Percentiles rank a stretch among this genome's conserved stretches.
Conservation (phyloP, 2,329 filamentous ascomycete genomes). For the Ascochyta lentis region DNA sequence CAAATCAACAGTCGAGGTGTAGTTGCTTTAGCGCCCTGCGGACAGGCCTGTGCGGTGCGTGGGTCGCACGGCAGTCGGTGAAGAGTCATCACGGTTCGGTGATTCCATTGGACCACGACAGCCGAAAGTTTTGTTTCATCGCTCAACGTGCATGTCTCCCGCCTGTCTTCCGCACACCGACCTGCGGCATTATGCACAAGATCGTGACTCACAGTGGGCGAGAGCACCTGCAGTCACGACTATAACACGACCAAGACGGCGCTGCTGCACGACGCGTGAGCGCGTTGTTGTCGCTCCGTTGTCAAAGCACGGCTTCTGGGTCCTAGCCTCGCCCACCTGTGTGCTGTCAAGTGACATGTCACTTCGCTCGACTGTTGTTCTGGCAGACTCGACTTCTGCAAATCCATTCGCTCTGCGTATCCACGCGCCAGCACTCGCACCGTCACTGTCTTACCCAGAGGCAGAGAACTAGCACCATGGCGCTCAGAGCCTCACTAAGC, state of each 20-base stretch:
- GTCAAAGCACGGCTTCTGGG: conserved; percentile 32
- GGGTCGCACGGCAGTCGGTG: conserved; percentile 22
- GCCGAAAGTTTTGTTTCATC: conserved; percentile 44
- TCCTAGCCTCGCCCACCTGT: conserved; percentile 39
- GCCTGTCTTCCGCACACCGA: conserved; percentile 18
- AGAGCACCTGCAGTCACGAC: conserved; percentile 39
- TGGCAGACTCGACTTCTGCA: conserved; percentile 6
- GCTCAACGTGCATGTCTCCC: conserved; percentile 27
- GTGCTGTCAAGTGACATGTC: conserved; percentile 30
- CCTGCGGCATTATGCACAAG: conserved; percentile 30
- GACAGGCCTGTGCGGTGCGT: conserved; percentile 26
- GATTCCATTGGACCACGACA: conserved; percentile 41
- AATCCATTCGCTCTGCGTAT: conserved; percentile 36
- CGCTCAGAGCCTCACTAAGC: conserved; percentile 47
- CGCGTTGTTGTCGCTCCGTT: conserved; percentile 34
- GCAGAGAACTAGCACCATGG: conserved; percentile 27
- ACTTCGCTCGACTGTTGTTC: conserved; percentile 23
- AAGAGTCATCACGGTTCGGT: conserved; percentile 41
- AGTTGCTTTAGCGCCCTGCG: conserved; percentile 39
- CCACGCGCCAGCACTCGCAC: conserved; percentile 40
- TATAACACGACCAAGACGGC: conserved; percentile 46
- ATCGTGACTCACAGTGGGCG: conserved; percentile 47
- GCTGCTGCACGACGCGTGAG: conserved; percentile 38
- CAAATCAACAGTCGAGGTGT: conserved; percentile 42
- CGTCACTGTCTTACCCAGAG: conserved; percentile 26